Evolutionary conservation across 2,329 filamentous ascomycete genomes (phyloP).

Genomic region (Aaosphaeria pasadenensis): DNA sequence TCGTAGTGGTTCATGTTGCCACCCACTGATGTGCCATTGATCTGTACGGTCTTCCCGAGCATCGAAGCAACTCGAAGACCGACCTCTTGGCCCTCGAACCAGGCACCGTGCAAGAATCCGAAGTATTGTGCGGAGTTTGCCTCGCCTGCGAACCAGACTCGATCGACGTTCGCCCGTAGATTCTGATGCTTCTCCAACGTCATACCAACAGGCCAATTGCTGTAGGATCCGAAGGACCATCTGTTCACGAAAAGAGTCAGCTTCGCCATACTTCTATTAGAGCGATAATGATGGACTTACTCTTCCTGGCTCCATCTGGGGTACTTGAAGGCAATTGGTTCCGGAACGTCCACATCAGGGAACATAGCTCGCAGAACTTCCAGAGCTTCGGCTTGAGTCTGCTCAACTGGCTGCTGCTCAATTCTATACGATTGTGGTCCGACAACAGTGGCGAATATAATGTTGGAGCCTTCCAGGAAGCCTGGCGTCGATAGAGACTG

Average conservation of each 20-base stretch:
- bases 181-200: slow-evolving; percentile 67
- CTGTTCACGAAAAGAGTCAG: slow-evolving; percentile 22
- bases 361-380: slow-evolving; percentile 61
- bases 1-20: slow-evolving; percentile 26
- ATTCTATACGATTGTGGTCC: slow-evolving; percentile 55
- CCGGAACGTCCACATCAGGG: slow-evolving; percentile 53
- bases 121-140: slow-evolving; percentile 62
- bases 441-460: slow-evolving; percentile 64
- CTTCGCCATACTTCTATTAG: too few species aligned
- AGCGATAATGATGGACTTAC: too few species aligned
- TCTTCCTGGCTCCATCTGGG: slow-evolving; percentile 53
- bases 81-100: slow-evolving; percentile 34
- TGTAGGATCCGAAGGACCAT: slow-evolving; percentile 61
- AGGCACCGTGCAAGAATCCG: slow-evolving; percentile 58
- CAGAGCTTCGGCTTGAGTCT: slow-evolving; percentile 57
- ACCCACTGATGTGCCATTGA: slow-evolving; percentile 15
- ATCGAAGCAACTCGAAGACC: slow-evolving; percentile 28
- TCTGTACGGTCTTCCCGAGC: slow-evolving; percentile 23
- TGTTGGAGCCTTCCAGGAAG: slow-evolving; percentile 60
- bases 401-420: slow-evolving; percentile 58
- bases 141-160: slow-evolving; percentile 65
- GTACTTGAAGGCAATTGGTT: slow-evolving; percentile 60
- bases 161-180: slow-evolving; percentile 60
- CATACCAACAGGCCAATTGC: slow-evolving; percentile 64
- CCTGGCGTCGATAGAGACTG: slow-evolving; percentile 59